These are phyloP conservation scores for Leccinum incarnatum DNA, from an alignment of 768 basidiomycete genomes.

Conservation along the genomic window DNA sequence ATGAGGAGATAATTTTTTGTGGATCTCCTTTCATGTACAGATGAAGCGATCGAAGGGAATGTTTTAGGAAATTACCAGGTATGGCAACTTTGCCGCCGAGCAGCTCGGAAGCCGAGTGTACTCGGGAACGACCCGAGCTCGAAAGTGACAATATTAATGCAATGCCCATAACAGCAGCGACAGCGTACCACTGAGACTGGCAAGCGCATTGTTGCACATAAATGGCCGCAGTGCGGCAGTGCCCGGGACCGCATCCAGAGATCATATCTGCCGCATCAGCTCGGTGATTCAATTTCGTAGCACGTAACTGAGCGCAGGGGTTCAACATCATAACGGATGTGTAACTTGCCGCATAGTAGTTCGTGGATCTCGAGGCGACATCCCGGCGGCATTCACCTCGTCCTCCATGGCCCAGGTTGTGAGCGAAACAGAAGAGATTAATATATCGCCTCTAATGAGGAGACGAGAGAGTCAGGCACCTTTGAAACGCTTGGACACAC, in stretches of 20 bases:
- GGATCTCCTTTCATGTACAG: background rate
- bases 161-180: background rate
- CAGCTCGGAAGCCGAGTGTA: background rate
- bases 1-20: background rate
- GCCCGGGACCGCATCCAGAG: too few relatives aligned
- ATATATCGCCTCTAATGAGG: background rate
- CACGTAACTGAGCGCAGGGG: background rate
- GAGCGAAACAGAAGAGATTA: background rate
- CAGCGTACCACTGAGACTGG: background rate
- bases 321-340: background rate
- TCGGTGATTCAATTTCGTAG: background rate
- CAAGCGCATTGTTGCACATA: conserved; percentile 9
- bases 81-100: conserved; percentile 13
- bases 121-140: background rate
- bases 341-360: background rate
- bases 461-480: background rate
- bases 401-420: background rate
- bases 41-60: background rate
- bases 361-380: background rate
- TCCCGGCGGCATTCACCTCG: background rate
- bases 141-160: background rate
- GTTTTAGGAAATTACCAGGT: background rate
- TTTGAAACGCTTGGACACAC: background rate
- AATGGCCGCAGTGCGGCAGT: background rate
- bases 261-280: background rate